Evolutionary conservation across 2,329 filamentous ascomycete genomes (phyloP).

Genomic region (Bipolaris bicolor): DNA sequence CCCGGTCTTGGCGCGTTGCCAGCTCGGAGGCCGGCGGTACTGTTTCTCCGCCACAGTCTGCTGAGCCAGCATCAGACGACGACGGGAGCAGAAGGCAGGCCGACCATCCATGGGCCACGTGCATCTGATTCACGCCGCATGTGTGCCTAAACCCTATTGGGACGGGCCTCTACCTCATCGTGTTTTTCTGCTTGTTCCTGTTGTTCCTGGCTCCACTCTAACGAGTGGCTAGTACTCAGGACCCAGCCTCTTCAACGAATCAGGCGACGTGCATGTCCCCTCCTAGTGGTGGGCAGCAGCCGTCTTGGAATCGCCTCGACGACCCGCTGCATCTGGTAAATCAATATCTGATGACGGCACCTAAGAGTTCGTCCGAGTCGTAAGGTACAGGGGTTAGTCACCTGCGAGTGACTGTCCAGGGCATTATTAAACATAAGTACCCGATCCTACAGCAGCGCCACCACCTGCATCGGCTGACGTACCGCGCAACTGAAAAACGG

Average conservation of each 20-base stretch:
- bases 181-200: conserved; percentile 16
- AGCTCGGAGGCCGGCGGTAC: conserved; percentile 4
- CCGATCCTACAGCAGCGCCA: conserved; percentile 23
- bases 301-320: background rate
- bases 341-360: conserved; percentile 18
- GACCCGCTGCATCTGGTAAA: conserved; percentile 13
- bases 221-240: background rate
- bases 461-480: conserved; percentile 31
- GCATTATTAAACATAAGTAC: conserved; percentile 33
- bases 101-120: conserved; percentile 3
- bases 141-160: background rate
- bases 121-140: conserved; percentile 11
- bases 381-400: conserved; percentile 17
- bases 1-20: conserved; percentile 18
- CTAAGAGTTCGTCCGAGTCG: conserved; percentile 9
- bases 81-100: background rate
- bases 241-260: background rate
- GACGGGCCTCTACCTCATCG: conserved; percentile 3
- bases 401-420: conserved; percentile 15
- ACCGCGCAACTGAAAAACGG: conserved; percentile 29
- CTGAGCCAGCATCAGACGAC: background rate
- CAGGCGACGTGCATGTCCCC: conserved; percentile 1
- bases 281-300: conserved; percentile 7
- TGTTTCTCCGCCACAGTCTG: background rate
- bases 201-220: conserved; percentile 16